These are phyloP conservation scores for Aureobasidium sp. DNA, from an alignment of 2,329 filamentous ascomycete genomes.

Conservation along the genomic window DNA sequence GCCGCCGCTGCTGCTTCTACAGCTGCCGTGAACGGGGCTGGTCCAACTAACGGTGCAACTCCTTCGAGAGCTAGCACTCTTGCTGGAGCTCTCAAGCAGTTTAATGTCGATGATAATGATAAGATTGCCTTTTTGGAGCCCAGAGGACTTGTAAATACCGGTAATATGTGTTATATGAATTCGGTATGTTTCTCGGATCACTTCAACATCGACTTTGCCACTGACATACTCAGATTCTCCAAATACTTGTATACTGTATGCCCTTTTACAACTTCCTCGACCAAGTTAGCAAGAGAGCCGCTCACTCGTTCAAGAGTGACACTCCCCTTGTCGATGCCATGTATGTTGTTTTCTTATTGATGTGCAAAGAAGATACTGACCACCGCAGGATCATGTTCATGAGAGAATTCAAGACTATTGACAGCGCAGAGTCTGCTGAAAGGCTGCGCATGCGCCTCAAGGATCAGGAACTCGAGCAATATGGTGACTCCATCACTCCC, in stretches of 20 bases:
- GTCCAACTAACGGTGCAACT: constrained; percentile 15
- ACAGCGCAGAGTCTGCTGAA: constrained; percentile 65
- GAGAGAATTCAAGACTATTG: constrained; percentile 80
- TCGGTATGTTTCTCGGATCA: constrained; percentile 49
- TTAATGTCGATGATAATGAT: constrained; percentile 54
- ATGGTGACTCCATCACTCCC: constrained; percentile 82
- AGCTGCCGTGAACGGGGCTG: constrained; percentile 19
- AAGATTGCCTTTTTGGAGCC: constrained; percentile 82
- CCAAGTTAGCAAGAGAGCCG: constrained; percentile 71
- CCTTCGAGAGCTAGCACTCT: constrained; percentile 52
- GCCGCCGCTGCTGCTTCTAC: constrained; percentile 22
- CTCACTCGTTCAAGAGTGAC: constrained; percentile 89
- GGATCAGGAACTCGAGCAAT: constrained; percentile 75
- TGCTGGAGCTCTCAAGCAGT: constrained; percentile 66
- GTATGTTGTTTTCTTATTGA: constrained; percentile 45
- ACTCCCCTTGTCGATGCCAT: constrained; percentile 91
- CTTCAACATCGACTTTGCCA: not conserved
- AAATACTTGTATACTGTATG: constrained; percentile 86
- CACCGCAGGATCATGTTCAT: constrained; percentile 78
- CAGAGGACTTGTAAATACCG: constrained; percentile 87
- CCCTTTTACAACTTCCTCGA: constrained; percentile 94
- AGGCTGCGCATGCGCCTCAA: constrained; percentile 67
- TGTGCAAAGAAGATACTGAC: constrained; percentile 5
- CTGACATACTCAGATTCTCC: constrained; percentile 62
- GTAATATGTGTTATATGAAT: constrained; percentile 99